These are phyloP conservation scores for Ambrosiella beaveri DNA, from an alignment of 2,329 filamentous ascomycete species.

Conservation along the genomic window DNA sequence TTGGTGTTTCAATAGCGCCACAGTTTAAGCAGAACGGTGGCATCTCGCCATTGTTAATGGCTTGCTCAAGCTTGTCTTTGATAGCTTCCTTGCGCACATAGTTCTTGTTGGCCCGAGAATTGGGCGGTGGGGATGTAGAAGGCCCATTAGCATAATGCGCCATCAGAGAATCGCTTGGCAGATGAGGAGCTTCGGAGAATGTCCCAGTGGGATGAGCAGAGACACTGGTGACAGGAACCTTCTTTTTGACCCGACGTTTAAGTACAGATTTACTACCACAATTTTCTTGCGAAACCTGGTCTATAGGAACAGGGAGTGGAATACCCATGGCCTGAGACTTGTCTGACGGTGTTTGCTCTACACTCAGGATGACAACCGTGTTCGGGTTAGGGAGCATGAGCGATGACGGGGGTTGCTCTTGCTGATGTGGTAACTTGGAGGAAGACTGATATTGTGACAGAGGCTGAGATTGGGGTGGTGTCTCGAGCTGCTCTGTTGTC, in stretches of 20 bases:
- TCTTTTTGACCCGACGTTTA: background rate
- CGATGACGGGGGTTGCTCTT: too few species aligned
- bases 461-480: too few species aligned
- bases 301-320: background rate
- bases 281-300: background rate
- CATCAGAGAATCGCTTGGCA: constrained; percentile 26
- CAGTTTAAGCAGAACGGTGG: constrained; percentile 86
- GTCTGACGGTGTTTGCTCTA: background rate
- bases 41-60: constrained; percentile 63
- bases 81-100: constrained; percentile 44
- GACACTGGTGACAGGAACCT: background rate
- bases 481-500: background rate
- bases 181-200: constrained; percentile 24
- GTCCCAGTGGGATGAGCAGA: constrained; percentile 21
- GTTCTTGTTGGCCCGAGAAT: constrained; percentile 41
- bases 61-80: constrained; percentile 39
- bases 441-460: background rate
- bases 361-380: background rate
- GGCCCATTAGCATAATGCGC: constrained; percentile 15
- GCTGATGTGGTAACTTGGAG: background rate
- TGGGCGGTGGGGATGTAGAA: constrained; percentile 22
- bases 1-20: constrained; percentile 86
- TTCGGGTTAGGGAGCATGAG: background rate
- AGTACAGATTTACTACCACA: background rate
- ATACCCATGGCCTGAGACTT: background rate